Evolutionary conservation across 257 asterid genomes (phyloP).

Genomic region (Nicotiana otophora): DNA sequence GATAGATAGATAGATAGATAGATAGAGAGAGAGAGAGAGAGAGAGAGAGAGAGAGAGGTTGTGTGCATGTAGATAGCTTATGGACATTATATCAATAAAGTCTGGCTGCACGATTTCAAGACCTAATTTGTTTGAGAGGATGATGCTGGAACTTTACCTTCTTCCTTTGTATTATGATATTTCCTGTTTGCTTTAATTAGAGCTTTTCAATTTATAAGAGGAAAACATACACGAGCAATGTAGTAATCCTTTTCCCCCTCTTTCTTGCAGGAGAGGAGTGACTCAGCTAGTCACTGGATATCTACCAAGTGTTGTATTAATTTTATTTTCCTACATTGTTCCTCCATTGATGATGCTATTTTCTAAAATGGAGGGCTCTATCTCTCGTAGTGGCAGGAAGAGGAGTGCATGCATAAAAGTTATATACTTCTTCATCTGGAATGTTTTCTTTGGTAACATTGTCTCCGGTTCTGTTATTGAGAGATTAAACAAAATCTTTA

Average conservation of each 20-base stretch:
- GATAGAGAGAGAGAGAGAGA: neutral
- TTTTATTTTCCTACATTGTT: slow-evolving; percentile 49
- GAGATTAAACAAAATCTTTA: slow-evolving; percentile 25
- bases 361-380: slow-evolving; percentile 74
- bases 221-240: slow-evolving; percentile 1
- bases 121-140: neutral
- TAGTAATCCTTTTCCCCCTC: neutral
- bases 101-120: neutral
- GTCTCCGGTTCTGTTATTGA: slow-evolving; percentile 70
- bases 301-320: slow-evolving; percentile 76
- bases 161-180: neutral
- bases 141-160: neutral
- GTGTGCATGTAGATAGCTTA: neutral
- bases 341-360: slow-evolving; percentile 71
- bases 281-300: slow-evolving; percentile 68
- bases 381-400: slow-evolving; percentile 77
- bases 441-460: slow-evolving; percentile 72
- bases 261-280: slow-evolving; percentile 41
- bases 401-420: slow-evolving; percentile 77
- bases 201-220: neutral
- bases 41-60: neutral
- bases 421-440: slow-evolving; percentile 69
- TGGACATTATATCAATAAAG: neutral
- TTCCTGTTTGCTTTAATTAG: neutral
- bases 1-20: too few species aligned